Evolutionary conservation across 2,329 filamentous ascomycete species (phyloP), one percentile per base, ranked within the genome.

Genomic region (Penicillium sp.): DNA sequence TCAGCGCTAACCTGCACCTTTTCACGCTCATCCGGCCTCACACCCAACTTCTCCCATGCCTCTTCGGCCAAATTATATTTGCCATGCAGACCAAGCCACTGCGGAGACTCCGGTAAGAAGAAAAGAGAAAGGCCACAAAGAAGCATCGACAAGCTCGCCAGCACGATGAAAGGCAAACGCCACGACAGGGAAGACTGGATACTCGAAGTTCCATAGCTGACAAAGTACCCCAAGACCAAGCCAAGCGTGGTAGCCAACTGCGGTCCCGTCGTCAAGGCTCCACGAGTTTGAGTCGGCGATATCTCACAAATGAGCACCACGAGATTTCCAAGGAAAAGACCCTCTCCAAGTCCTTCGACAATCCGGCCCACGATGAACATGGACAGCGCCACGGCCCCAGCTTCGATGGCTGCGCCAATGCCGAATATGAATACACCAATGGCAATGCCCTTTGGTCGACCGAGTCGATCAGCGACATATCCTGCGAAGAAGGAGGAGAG

Each of bases 271-370:
- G 79, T 77, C 2, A 87, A 64, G 1, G 76, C 71, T 0, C 83
- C 84, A 27, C 85, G 71, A 4, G 73, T 68, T 4, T 69, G 71
- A 1, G 77, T 71, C 0, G 84, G 84, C 1, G 84, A 81, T 14
- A 87, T 84, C 66, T 88, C 85, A 53, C 81, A 82, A 24, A 87
- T 82, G 57, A 86, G 79, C 64, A 86, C 83, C 9, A 77, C 74
- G 22, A 83, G 67, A n/a, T 77, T 83, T n/a, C 79, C 79, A 4
- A 87, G 62, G 59, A 79, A 86, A 1, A 86, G 65, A 0, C 85
- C 84, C 60, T 86, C 79, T 0, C 86, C 86, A 10, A 86, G 62
- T 0, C 85, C 85, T n/a, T 76, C 79, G 4, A 88, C 61, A 0
- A 76, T 75, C 1, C 85, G 73, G 0, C 85, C 85, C 3, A 76